phyloP scores from a whole-genome alignment of 129 eudicot species.

The Saposhnikovia divaricata region DNA sequence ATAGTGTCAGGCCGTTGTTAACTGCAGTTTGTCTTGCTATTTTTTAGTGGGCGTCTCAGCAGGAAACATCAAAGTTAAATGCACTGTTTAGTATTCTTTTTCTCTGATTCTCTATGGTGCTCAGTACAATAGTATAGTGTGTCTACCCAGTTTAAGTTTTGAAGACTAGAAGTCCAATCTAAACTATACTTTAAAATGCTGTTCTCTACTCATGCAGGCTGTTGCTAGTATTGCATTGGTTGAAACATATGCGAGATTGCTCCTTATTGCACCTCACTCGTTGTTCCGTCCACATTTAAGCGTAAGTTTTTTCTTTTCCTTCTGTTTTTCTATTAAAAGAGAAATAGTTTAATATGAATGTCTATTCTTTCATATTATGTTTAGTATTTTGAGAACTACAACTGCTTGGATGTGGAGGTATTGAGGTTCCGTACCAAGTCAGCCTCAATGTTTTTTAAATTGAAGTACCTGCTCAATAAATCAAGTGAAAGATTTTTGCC shows the following conservation, averaged over 20 bases:
- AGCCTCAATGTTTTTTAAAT: background rate
- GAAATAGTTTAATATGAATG: background rate
- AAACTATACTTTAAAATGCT: background rate
- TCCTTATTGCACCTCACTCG: slow-evolving; percentile 85
- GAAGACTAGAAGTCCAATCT: background rate
- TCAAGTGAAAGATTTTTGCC: background rate
- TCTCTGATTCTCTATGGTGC: background rate
- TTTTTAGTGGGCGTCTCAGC: too few species aligned
- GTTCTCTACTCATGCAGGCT: slow-evolving; percentile 42
- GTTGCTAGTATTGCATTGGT: slow-evolving; percentile 93
- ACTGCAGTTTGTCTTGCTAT: background rate
- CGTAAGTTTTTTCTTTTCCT: slow-evolving; percentile 29
- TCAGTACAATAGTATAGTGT: background rate
- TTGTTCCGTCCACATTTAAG: slow-evolving; percentile 84
- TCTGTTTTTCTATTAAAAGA: background rate
- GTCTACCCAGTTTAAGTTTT: background rate
- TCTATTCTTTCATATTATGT: background rate
- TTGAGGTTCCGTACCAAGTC: background rate
- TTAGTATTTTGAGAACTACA: background rate
- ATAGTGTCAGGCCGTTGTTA: background rate
- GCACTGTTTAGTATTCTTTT: background rate
- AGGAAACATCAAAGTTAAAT: background rate
- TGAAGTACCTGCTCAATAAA: background rate
- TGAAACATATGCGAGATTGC: slow-evolving; percentile 83
- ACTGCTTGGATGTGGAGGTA: background rate